phyloP scores from a whole-genome alignment of 306 rosid genomes.

The Castanea sativa region DNA sequence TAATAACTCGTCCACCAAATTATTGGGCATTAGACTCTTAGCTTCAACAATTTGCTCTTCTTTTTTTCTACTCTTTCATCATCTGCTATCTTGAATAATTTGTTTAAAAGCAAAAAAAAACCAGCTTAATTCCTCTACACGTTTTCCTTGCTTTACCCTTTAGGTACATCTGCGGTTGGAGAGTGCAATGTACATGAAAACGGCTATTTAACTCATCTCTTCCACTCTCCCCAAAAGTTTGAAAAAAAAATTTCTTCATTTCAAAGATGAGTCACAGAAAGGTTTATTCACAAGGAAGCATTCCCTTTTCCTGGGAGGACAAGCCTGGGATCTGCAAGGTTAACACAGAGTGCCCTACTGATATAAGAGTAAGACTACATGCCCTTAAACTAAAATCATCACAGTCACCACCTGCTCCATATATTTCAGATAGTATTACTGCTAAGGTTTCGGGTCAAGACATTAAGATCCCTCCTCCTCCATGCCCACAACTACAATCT shows the following conservation, averaged over 20 bases:
- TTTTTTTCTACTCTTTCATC: constrained; percentile 16
- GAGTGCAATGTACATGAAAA: constrained; percentile 38
- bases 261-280: constrained; percentile 59
- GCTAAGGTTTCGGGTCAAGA: constrained; percentile 5
- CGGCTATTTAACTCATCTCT: constrained; percentile 26
- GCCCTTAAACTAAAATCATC: constrained; percentile 11
- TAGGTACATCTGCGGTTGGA: constrained; percentile 42
- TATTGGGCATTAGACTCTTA: background rate
- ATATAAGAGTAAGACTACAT: constrained; percentile 8
- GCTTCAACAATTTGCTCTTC: background rate
- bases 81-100: constrained; percentile 29
- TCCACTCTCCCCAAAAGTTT: constrained; percentile 3
- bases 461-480: constrained; percentile 72
- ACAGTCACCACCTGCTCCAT: background rate
- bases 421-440: background rate
- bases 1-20: constrained; percentile 6
- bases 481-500: constrained; percentile 36
- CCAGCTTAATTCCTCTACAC: constrained; percentile 44
- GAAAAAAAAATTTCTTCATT: background rate
- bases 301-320: constrained; percentile 91
- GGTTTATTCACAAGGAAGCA: constrained; percentile 71
- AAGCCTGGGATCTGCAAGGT: constrained; percentile 73
- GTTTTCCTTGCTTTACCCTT: constrained; percentile 49
- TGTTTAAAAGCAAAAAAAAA: constrained; percentile 34
- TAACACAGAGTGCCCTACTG: constrained; percentile 24